Evolutionary conservation across 2,329 filamentous ascomycete species (phyloP).

Genomic region (Sphaceloma murrayae): DNA sequence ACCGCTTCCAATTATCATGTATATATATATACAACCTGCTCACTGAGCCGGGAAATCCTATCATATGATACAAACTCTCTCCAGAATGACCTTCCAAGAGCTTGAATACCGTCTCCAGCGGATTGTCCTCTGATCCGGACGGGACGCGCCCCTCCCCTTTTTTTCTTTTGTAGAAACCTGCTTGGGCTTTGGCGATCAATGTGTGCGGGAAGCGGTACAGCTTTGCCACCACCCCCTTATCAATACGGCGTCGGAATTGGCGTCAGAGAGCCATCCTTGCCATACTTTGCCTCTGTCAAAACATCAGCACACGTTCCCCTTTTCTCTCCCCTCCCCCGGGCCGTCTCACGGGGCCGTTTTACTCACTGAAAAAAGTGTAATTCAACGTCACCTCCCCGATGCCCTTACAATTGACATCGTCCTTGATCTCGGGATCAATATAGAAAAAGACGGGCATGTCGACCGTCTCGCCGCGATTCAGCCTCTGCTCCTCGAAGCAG

Average conservation of each 20-base stretch:
- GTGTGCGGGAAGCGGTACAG: too few relatives aligned
- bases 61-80: slow-evolving; percentile 9
- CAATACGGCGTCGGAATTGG: slow-evolving; percentile 38
- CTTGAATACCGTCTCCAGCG: too few relatives aligned
- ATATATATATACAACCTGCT: slow-evolving; percentile 16
- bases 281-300: slow-evolving; percentile 65
- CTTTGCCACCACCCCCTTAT: not conserved
- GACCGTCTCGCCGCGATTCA: slow-evolving; percentile 91
- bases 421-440: slow-evolving; percentile 88
- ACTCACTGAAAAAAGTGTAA: slow-evolving; percentile 97
- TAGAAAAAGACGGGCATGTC: slow-evolving; percentile 99
- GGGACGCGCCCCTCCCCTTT: too few relatives aligned
- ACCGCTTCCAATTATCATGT: not conserved
- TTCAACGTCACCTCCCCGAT: slow-evolving; percentile 92
- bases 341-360: too few relatives aligned
- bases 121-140: too few relatives aligned
- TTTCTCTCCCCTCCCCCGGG: not conserved
- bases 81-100: too few relatives aligned
- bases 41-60: slow-evolving; percentile 5
- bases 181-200: too few relatives aligned
- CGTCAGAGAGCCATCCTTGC: slow-evolving; percentile 64
- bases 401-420: slow-evolving; percentile 83
- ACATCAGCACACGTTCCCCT: slow-evolving; percentile 21
- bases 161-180: not conserved
- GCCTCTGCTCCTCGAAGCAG: slow-evolving; percentile 90